These are phyloP conservation scores for Camellia oleifera DNA, from an alignment of 179 eudicot species.

Conservation along the genomic window DNA sequence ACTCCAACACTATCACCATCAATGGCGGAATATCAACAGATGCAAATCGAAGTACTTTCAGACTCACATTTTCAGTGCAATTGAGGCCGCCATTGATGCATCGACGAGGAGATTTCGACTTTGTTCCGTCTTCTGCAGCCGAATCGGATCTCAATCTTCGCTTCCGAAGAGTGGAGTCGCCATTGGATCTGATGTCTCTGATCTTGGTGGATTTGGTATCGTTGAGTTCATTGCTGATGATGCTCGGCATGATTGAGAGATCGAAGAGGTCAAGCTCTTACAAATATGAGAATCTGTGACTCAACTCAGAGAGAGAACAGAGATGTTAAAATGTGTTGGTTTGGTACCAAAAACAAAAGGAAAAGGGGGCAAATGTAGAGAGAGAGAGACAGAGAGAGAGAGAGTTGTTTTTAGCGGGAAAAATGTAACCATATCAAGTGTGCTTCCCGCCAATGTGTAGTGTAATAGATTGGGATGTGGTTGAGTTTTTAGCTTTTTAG, in stretches of 20 bases:
- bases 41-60: not conserved
- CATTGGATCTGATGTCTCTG: slow-evolving; percentile 6
- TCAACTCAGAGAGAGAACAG: not conserved
- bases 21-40: not conserved
- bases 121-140: slow-evolving; percentile 21
- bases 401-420: slow-evolving; percentile 20
- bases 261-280: not conserved
- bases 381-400: not conserved
- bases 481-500: no score
- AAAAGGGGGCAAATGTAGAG: no score
- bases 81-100: slow-evolving; percentile 33
- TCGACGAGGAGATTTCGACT: slow-evolving; percentile 57
- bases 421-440: not conserved
- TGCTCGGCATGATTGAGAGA: slow-evolving; percentile 42
- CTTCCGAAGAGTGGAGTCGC: slow-evolving; percentile 37
- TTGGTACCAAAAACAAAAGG: not conserved
- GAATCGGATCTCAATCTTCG: slow-evolving; percentile 51
- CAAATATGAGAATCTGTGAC: not conserved
- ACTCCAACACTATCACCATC: not conserved
- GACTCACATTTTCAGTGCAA: slow-evolving; percentile 38
- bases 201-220: not conserved
- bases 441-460: slow-evolving; percentile 17
- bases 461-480: not conserved
- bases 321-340: not conserved
- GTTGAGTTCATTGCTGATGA: slow-evolving; percentile 24